Conservation (phyloP, 148 eudicot genomes). For the Rhododendron henanense region DNA sequence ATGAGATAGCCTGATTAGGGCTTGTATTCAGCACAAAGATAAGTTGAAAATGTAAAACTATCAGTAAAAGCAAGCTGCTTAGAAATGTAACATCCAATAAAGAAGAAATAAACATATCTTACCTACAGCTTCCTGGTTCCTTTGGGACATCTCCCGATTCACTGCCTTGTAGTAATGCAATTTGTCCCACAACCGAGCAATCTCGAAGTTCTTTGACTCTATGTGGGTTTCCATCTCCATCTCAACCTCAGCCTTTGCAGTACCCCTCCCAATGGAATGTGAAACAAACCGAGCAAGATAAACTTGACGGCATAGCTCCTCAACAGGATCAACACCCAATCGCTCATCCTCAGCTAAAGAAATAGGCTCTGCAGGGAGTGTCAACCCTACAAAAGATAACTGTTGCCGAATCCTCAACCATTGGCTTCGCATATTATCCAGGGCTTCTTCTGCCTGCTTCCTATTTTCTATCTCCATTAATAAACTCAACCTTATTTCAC, state of each 20-base stretch:
- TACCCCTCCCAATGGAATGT: conserved; percentile 71
- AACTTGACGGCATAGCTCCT: conserved; percentile 66
- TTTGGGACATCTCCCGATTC: conserved; percentile 96
- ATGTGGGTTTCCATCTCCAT: conserved; percentile 75
- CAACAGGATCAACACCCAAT: conserved; percentile 34
- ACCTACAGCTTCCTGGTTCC: conserved; percentile 97
- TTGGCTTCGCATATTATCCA: conserved; percentile 47
- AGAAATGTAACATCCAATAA: background rate
- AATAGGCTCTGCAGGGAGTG: conserved; percentile 52
- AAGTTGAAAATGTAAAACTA: background rate
- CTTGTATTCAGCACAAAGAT: background rate
- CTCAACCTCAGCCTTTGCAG: conserved; percentile 79
- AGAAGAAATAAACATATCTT: conserved; percentile 21
- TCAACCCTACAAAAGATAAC: conserved; percentile 61
- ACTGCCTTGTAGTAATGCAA: conserved; percentile 85
- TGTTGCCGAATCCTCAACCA: conserved; percentile 64
- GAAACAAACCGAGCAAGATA: conserved; percentile 66
- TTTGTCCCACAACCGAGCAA: conserved; percentile 78
- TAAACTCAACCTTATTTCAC: conserved; percentile 69
- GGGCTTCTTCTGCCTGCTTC: conserved; percentile 75
- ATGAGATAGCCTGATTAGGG: background rate
- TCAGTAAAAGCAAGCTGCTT: background rate
- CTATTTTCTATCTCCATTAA: conserved; percentile 89
- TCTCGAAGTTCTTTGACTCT: conserved; percentile 83
- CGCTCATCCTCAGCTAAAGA: conserved; percentile 34